Evolutionary conservation across 2,329 filamentous ascomycete species (phyloP).

Genomic region (Akanthomyces uredinophilus): DNA sequence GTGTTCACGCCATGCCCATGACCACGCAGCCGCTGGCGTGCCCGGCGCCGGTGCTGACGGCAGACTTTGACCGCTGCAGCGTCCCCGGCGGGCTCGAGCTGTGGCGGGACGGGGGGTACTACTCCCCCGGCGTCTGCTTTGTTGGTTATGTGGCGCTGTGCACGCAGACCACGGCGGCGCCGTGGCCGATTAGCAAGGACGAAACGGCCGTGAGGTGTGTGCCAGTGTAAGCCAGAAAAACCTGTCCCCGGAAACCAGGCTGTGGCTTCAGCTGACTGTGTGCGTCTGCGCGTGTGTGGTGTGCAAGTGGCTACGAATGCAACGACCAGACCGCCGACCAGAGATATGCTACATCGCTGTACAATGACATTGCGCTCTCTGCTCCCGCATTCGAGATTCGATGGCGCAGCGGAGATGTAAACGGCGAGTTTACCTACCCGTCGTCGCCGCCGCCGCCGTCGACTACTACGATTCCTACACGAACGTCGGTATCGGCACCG

Average conservation of each 20-base stretch:
- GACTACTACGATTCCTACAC: neutral
- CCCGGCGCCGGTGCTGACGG: conserved; percentile 18
- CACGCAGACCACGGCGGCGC: conserved; percentile 19
- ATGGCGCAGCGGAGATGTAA: conserved; percentile 22
- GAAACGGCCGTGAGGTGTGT: conserved; percentile 27
- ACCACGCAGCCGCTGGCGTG: conserved; percentile 21
- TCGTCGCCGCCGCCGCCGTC: neutral
- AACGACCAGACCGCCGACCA: conserved; percentile 20
- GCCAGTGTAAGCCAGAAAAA: conserved; percentile 21
- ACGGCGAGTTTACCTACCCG: neutral
- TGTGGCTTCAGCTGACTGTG: neutral
- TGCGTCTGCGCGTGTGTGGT: too few relatives aligned
- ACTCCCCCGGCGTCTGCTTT: conserved; percentile 28
- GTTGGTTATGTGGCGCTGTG: conserved; percentile 24
- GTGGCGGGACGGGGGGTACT: conserved; percentile 25
- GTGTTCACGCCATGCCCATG: conserved; percentile 21
- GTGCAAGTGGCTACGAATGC: conserved; percentile 20
- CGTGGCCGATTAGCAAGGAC: conserved; percentile 20
- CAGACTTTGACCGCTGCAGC: conserved; percentile 20
- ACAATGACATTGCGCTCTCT: conserved; percentile 20
- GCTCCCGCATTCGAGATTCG: conserved; percentile 28
- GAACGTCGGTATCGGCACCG: neutral
- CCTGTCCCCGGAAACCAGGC: too few relatives aligned
- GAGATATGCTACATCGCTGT: conserved; percentile 20
- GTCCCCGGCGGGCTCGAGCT: conserved; percentile 22